Evolutionary conservation across 2,329 filamentous ascomycete species (phyloP).

Genomic region (Sporothrix humicola): DNA sequence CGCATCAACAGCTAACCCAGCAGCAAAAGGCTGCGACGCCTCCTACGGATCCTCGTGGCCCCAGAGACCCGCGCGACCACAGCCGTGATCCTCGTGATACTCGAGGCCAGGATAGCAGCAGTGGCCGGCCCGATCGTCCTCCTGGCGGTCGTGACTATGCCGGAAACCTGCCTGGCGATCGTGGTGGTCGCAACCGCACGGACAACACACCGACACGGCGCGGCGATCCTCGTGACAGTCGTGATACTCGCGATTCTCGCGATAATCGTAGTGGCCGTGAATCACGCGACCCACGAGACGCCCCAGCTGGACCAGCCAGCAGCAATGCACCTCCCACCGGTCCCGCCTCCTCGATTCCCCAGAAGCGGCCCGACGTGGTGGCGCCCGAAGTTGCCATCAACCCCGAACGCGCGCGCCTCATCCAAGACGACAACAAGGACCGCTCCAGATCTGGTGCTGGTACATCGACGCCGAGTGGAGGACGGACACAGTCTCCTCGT

Average conservation of each 20-base stretch:
- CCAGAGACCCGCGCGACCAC: constrained; percentile 27
- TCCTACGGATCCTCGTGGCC: constrained; percentile 21
- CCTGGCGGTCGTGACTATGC: constrained; percentile 18
- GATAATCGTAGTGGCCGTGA: constrained; percentile 41
- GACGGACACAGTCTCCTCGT: constrained; percentile 57
- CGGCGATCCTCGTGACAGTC: constrained; percentile 43
- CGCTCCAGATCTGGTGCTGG: constrained; percentile 47
- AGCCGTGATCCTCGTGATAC: constrained; percentile 1
- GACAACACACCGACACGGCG: constrained; percentile 31
- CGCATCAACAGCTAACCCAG: background rate
- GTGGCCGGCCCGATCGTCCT: constrained; percentile 8
- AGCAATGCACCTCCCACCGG: constrained; percentile 16
- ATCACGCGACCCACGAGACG: background rate
- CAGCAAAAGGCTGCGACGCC: background rate
- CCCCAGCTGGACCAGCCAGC: background rate
- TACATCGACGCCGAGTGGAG: background rate
- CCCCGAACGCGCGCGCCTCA: constrained; percentile 59
- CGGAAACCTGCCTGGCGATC: constrained; percentile 20
- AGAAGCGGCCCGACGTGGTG: constrained; percentile 36
- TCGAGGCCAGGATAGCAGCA: background rate
- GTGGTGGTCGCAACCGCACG: constrained; percentile 1
- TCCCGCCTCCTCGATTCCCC: constrained; percentile 11
- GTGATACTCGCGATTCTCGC: constrained; percentile 47
- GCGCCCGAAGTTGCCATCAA: constrained; percentile 58
- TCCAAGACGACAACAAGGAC: constrained; percentile 54